Evolutionary conservation across 2,329 filamentous ascomycete species (phyloP), one percentile per base, ranked within the genome.

Genomic region (Sporothrix schenckii): DNA sequence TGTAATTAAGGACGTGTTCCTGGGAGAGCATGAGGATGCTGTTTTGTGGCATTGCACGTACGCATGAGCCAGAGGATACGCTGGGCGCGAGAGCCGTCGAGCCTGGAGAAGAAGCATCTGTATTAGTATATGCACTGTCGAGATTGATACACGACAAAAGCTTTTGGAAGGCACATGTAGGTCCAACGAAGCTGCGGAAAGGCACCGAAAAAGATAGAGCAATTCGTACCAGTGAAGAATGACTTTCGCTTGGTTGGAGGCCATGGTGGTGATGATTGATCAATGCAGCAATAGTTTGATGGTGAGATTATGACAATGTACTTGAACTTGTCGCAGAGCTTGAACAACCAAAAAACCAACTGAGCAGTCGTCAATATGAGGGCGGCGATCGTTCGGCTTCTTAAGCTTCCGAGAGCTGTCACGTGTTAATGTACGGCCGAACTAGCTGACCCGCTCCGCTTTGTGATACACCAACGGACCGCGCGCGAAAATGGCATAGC

Each of bases 11-110:
- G 27, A 5, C 27, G 27, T 5, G 27, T 2, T 39, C 19, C 39
- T 44, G 11, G 34, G 66, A 54, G 44, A 19, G 5, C 24, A 30
- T 16, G n/a, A 0, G 34, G 10, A 66, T 39, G 24, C 30, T 47
- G 9, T 56, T 6, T 30, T 44, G 11, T 9, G 34, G 34, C n/a
- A 16, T 3, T 2, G 13, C 4, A 70, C 73, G 14, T 66, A 73
- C 73, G 56, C 56, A 97, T 86, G 7, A 97, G 88, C 92, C 92
- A 97, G 58, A 95, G 82, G 71, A 94, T 91, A 73, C 92, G 89
- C 79, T 96, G 92, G 14, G 92, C 88, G 75, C 93, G 91, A 70
- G 93, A 96, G 75, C 91, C 84, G 75, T 94, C 87, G 72, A 97
- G 90, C 93, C 93, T 96, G 52, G 5, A 10, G 16, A 3, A 34